Conservation (phyloP, 2,329 filamentous ascomycete species). For the Xylariales sp. region DNA sequence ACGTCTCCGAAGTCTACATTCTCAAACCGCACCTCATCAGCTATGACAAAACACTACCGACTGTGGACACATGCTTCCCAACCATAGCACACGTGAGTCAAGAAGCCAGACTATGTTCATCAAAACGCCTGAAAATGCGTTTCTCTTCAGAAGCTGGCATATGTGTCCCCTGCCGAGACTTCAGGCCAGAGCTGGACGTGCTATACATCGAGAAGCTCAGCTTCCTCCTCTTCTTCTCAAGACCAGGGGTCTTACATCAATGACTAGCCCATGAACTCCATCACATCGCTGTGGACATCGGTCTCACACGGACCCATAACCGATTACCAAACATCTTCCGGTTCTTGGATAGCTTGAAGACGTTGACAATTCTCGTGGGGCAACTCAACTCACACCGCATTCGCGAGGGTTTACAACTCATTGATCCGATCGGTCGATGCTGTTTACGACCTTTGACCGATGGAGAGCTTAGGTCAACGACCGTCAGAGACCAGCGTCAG, state of each 20-base stretch:
- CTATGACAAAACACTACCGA: neutral
- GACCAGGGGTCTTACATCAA: constrained; percentile 2
- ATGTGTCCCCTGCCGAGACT: constrained; percentile 10
- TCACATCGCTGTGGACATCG: constrained; percentile 11
- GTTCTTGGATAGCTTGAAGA: constrained; percentile 2
- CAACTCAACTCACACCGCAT: neutral
- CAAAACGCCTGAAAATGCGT: neutral
- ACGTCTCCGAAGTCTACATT: constrained; percentile 13
- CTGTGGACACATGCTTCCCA: constrained; percentile 12
- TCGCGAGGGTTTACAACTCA: neutral
- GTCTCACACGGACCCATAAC: neutral
- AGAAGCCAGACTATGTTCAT: constrained; percentile 10
- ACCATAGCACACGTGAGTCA: constrained; percentile 11
- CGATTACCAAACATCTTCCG: constrained; percentile 4
- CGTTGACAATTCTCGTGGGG: constrained; percentile 7
- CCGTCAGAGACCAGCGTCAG: neutral
- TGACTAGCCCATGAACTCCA: neutral
- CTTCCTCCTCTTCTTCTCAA: constrained; percentile 5
- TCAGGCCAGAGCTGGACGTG: constrained; percentile 15
- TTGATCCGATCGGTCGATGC: neutral
- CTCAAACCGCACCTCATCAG: constrained; percentile 1
- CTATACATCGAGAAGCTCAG: constrained; percentile 11
- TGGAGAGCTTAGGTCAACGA: neutral
- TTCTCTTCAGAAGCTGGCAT: constrained; percentile 5
- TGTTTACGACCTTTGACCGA: constrained; percentile 3